These are phyloP conservation scores for Raphanus raphanistrum DNA, from an alignment of 345 rosid genomes.

Conservation along the genomic window DNA sequence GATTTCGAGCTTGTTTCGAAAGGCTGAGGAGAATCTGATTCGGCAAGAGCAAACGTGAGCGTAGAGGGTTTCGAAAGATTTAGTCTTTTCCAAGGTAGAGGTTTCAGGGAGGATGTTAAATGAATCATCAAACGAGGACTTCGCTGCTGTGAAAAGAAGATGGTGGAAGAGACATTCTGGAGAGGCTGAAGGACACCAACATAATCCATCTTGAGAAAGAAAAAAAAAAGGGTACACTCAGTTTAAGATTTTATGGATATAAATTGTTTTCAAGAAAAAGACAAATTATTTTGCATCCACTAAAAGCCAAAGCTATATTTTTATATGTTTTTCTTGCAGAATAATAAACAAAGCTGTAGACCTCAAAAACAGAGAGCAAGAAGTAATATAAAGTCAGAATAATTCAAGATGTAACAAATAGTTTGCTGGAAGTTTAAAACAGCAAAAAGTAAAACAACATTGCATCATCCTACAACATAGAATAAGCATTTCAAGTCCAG, in stretches of 20 bases:
- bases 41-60: slow-evolving; percentile 58
- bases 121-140: slow-evolving; percentile 22
- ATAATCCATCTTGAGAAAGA: slow-evolving; percentile 60
- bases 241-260: background rate
- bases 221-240: too few species aligned
- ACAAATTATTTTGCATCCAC: background rate
- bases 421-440: background rate
- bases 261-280: background rate
- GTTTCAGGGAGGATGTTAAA: slow-evolving; percentile 39
- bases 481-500: slow-evolving; percentile 13
- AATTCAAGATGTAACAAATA: slow-evolving; percentile 10
- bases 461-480: slow-evolving; percentile 24
- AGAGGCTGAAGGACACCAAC: slow-evolving; percentile 45
- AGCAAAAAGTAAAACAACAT: slow-evolving; percentile 23
- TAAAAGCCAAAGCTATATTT: background rate
- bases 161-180: slow-evolving; percentile 34
- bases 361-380: background rate
- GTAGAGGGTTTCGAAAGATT: slow-evolving; percentile 40
- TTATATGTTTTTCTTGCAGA: background rate
- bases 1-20: slow-evolving; percentile 45
- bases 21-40: slow-evolving; percentile 68
- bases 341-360: background rate
- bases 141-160: slow-evolving; percentile 34
- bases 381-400: background rate
- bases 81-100: slow-evolving; percentile 5